Conservation (phyloP, 1,284 basidiomycete species). For the Puccinia hordei region DNA sequence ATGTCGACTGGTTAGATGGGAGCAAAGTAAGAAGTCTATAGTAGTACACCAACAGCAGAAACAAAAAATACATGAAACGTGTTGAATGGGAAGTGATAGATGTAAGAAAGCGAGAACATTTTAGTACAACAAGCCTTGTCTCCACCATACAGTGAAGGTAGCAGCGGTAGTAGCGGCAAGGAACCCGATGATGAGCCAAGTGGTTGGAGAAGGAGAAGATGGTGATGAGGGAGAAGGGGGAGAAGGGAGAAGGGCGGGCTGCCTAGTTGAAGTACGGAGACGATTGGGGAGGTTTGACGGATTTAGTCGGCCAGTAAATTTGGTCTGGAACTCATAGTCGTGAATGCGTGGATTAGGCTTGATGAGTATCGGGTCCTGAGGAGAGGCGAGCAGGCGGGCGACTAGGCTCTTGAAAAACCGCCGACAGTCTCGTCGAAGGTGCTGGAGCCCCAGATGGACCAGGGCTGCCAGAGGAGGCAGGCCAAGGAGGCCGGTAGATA, state of each 20-base stretch:
- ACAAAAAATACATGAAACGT: background rate
- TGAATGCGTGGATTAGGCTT: no score
- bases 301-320: background rate
- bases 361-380: background rate
- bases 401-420: background rate
- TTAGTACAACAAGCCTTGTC: background rate
- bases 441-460: background rate
- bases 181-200: conserved; percentile 27
- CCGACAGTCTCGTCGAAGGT: background rate
- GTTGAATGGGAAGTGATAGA: no score
- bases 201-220: background rate
- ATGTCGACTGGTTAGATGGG: no score
- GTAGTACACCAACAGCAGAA: background rate
- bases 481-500: background rate
- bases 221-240: background rate
- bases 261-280: background rate
- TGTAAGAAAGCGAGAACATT: background rate
- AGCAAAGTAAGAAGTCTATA: no score
- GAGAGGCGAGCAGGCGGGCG: background rate
- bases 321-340: background rate
- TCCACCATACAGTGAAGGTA: conserved; percentile 12
- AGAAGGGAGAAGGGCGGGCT: background rate
- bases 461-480: background rate
- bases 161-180: conserved; percentile 20
- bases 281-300: background rate